Evolutionary conservation across 192 early-diverging fungal genomes (phyloP).

Genomic region (Rhizophagus sp.): DNA sequence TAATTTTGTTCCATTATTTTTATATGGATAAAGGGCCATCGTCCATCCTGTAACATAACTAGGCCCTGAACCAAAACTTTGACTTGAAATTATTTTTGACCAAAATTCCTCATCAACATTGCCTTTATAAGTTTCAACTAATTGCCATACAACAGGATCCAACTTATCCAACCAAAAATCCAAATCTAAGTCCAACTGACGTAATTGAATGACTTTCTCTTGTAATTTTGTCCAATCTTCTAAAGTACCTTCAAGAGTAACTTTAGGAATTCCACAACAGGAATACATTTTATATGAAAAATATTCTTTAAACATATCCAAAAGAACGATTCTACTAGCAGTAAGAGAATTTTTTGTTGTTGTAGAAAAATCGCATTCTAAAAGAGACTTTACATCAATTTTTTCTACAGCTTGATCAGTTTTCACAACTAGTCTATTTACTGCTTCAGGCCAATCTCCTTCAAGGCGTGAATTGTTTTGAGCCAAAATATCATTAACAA

Average conservation of each 20-base stretch:
- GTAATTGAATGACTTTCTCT: too few relatives aligned
- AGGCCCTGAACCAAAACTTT: not conserved
- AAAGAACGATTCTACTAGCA: not conserved
- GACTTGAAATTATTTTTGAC: not conserved
- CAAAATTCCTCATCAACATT: too few relatives aligned
- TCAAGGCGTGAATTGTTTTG: not conserved
- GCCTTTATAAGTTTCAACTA: not conserved
- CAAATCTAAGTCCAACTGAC: too few relatives aligned
- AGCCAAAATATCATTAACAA: too few relatives aligned
- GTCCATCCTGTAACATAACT: not conserved
- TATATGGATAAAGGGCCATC: not conserved
- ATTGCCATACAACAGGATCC: not conserved
- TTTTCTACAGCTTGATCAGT: too few relatives aligned
- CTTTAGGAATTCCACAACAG: not conserved
- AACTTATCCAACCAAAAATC: too few relatives aligned
- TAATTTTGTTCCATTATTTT: not conserved
- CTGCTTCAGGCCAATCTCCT: too few relatives aligned
- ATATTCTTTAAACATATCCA: not conserved
- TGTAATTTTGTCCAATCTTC: too few relatives aligned
- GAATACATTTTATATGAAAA: not conserved
- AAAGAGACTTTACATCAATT: not conserved
- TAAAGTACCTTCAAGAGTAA: too few relatives aligned
- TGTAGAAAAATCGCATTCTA: not conserved
- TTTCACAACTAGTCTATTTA: too few relatives aligned
- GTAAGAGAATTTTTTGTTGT: not conserved